A percentile compares a stretch with the other conserved stretches of the same genome.
Conservation (phyloP, 139 green algal species). For the Desmodesmus armatus region DNA sequence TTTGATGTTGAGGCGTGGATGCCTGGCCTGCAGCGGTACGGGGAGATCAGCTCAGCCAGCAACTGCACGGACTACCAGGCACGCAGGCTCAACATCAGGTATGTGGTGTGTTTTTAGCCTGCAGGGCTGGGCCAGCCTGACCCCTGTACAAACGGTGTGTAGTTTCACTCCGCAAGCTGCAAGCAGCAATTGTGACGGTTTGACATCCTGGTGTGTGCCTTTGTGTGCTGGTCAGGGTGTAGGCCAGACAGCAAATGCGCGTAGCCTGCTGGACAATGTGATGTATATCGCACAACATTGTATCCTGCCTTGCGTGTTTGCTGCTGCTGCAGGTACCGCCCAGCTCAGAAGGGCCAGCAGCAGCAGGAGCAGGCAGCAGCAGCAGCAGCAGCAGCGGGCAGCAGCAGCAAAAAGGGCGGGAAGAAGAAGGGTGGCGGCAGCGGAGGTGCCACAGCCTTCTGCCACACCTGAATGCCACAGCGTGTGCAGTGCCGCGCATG, state of each 20-base stretch:
- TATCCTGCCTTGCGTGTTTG: no score
- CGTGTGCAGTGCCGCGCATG: slow-evolving; percentile 96
- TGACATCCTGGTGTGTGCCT: no score
- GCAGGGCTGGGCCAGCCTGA: no score
- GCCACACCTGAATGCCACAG: slow-evolving; percentile 99
- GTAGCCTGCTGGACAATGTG: no score
- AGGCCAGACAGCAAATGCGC: no score
- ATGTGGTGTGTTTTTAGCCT: slow-evolving; percentile 24
- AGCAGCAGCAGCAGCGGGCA: slow-evolving; percentile 45
- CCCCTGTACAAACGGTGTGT: not conserved
- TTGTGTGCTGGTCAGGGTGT: no score
- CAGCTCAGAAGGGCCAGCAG: slow-evolving; percentile 14
- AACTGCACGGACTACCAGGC: slow-evolving; percentile 99
- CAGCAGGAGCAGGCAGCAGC: slow-evolving; percentile 8
- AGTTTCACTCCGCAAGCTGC: not conserved
- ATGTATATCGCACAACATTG: no score
- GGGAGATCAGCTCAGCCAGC: slow-evolving; percentile 94
- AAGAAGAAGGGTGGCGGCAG: slow-evolving; percentile 58
- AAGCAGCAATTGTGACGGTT: not conserved
- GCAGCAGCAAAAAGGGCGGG: slow-evolving; percentile 57
- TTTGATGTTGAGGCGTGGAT: slow-evolving; percentile 99
- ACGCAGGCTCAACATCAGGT: slow-evolving; percentile 90
- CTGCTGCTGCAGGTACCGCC: slow-evolving; percentile 47
- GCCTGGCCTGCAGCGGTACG: slow-evolving; percentile 94
- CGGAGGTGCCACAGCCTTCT: slow-evolving; percentile 81